These are phyloP conservation scores for Colletotrichum sp. DNA, from an alignment of 2,329 filamentous ascomycete genomes.

Conservation along the genomic window DNA sequence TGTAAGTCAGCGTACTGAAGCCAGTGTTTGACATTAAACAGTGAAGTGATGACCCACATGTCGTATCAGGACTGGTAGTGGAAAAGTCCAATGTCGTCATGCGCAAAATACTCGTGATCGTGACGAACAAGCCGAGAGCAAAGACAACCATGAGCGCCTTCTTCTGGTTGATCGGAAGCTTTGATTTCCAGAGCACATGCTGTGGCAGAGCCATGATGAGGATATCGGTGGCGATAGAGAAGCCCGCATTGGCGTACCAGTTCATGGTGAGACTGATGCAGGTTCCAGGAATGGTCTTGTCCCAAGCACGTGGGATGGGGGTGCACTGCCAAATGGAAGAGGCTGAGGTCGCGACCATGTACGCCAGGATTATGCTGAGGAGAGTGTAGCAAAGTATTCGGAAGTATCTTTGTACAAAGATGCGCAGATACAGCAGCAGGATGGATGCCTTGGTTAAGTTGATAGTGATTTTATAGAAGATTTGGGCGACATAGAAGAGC, in stretches of 20 bases:
- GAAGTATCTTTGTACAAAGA: constrained; percentile 54
- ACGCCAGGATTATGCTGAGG: constrained; percentile 46
- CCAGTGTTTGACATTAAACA: background rate
- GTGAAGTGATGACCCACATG: constrained; percentile 28
- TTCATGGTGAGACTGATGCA: constrained; percentile 20
- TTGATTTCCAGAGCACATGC: constrained; percentile 48
- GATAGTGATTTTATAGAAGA: constrained; percentile 59
- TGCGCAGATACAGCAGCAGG: constrained; percentile 57
- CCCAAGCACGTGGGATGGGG: constrained; percentile 45
- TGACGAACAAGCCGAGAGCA: constrained; percentile 43
- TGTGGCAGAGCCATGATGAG: constrained; percentile 30
- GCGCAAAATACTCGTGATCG: constrained; percentile 46
- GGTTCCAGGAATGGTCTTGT: constrained; percentile 41
- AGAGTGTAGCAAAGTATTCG: constrained; percentile 45
- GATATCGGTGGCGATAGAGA: constrained; percentile 23
- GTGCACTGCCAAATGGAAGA: constrained; percentile 56
- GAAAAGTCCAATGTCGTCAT: constrained; percentile 44
- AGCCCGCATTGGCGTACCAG: constrained; percentile 19
- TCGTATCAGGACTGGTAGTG: constrained; percentile 40
- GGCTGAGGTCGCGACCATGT: constrained; percentile 47
- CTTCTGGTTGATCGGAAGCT: constrained; percentile 45
- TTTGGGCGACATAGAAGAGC: constrained; percentile 56
- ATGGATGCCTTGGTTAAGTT: constrained; percentile 59
- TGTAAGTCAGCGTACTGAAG: constrained; percentile 26
- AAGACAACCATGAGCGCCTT: constrained; percentile 46